Evolutionary conservation across 148 eudicot genomes (phyloP).

Genomic region (Cornus controversa): DNA sequence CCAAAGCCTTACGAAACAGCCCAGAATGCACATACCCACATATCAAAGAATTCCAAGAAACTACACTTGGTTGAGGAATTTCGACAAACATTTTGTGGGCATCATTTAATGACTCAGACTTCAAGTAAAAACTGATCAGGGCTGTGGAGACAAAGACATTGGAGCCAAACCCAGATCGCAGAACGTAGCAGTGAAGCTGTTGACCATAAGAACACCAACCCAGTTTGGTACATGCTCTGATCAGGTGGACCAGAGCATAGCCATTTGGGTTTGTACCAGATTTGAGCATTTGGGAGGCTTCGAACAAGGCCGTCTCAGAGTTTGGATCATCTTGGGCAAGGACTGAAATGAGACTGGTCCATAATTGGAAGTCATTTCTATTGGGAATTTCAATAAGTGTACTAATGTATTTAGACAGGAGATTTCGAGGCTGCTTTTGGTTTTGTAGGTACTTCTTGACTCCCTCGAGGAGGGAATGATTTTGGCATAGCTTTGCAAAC

Average conservation of each 20-base stretch:
- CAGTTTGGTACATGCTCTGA: constrained; percentile 37
- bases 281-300: constrained; percentile 16
- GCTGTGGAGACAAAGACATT: constrained; percentile 51
- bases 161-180: constrained; percentile 48
- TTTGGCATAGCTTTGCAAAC: background rate
- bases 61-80: constrained; percentile 61
- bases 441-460: constrained; percentile 3
- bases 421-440: background rate
- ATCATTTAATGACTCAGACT: constrained; percentile 35
- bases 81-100: constrained; percentile 69
- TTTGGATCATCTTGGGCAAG: constrained; percentile 10
- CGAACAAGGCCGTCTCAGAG: constrained; percentile 8
- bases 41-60: constrained; percentile 79
- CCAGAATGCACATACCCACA: constrained; percentile 78
- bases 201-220: constrained; percentile 35
- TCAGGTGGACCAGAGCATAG: constrained; percentile 44
- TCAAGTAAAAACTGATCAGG: constrained; percentile 56
- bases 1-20: constrained; percentile 44
- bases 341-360: constrained; percentile 10
- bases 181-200: constrained; percentile 58
- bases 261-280: constrained; percentile 30
- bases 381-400: constrained; percentile 1
- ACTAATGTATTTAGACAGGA: background rate
- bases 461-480: constrained; percentile 4
- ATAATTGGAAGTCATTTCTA: background rate